phyloP scores from a whole-genome alignment of 1,139 yeast genomes.

The Candida buenavistaensis region DNA sequence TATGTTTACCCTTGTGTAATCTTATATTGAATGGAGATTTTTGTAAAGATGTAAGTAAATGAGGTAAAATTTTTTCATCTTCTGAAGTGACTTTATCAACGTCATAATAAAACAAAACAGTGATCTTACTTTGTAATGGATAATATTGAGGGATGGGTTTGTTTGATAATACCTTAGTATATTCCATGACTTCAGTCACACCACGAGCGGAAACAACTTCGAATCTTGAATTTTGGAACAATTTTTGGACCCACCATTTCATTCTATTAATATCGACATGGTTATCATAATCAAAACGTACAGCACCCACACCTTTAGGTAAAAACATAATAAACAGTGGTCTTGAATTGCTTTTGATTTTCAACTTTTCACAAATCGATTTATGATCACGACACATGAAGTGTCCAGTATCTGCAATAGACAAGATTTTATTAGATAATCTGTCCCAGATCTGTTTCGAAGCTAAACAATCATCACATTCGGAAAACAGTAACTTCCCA shows the following conservation, averaged over 20 bases:
- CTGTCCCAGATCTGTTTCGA: slow-evolving; percentile 58
- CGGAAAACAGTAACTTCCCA: slow-evolving; percentile 35
- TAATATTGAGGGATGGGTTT: slow-evolving; percentile 35
- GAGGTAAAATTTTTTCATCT: slow-evolving; percentile 60
- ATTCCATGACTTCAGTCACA: slow-evolving; percentile 42
- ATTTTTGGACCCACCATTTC: slow-evolving; percentile 33
- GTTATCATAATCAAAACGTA: slow-evolving; percentile 38
- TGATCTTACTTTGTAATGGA: slow-evolving; percentile 44
- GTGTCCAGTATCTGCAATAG: slow-evolving; percentile 52
- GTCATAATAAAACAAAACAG: slow-evolving; percentile 58
- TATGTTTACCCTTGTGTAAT: slow-evolving; percentile 52
- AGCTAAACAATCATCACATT: slow-evolving; percentile 51
- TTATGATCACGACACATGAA: slow-evolving; percentile 56
- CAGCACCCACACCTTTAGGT: slow-evolving; percentile 37
- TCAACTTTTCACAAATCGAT: slow-evolving; percentile 49
- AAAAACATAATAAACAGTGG: slow-evolving; percentile 41
- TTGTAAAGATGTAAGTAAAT: slow-evolving; percentile 58
- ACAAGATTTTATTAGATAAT: slow-evolving; percentile 48
- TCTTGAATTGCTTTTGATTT: slow-evolving; percentile 14
- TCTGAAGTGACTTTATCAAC: slow-evolving; percentile 51
- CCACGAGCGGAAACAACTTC: slow-evolving; percentile 40
- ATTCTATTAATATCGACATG: slow-evolving; percentile 23
- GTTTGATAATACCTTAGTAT: slow-evolving; percentile 32
- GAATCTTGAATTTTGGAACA: slow-evolving; percentile 37
- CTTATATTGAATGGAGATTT: slow-evolving; percentile 55